phyloP scores from a whole-genome alignment of 2,329 filamentous ascomycete genomes.

The Pseudogymnoascus sp. region DNA sequence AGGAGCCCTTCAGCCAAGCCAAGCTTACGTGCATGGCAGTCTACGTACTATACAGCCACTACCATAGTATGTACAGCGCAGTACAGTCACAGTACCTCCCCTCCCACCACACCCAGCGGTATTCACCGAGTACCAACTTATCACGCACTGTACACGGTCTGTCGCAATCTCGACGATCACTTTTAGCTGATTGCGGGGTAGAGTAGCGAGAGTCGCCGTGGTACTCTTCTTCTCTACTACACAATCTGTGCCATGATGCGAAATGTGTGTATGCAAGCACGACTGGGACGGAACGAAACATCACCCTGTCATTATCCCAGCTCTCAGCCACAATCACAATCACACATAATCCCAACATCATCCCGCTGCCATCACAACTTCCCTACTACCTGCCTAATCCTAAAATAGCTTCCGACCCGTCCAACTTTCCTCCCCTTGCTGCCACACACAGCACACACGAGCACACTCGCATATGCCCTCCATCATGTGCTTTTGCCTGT shows the following conservation, averaged over 20 bases:
- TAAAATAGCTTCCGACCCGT: not conserved
- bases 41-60: not conserved
- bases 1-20: not conserved
- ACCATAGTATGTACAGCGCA: not conserved
- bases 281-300: not conserved
- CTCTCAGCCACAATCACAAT: not conserved
- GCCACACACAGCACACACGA: not conserved
- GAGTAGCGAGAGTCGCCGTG: not conserved
- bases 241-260: too few relatives aligned
- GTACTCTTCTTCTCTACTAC: not conserved
- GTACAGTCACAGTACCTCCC: not conserved
- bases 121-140: not conserved
- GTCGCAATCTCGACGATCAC: not conserved
- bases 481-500: not conserved
- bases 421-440: not conserved
- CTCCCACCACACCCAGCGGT: not conserved
- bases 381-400: constrained; percentile 34
- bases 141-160: not conserved
- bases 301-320: not conserved
- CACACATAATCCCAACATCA: not conserved
- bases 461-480: not conserved
- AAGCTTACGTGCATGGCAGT: not conserved
- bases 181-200: constrained; percentile 4
- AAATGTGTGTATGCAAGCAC: not conserved
- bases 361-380: constrained; percentile 29